Evolutionary conservation across 2,329 filamentous ascomycete species (phyloP).

Genomic region (Talaromyces verruculosus): DNA sequence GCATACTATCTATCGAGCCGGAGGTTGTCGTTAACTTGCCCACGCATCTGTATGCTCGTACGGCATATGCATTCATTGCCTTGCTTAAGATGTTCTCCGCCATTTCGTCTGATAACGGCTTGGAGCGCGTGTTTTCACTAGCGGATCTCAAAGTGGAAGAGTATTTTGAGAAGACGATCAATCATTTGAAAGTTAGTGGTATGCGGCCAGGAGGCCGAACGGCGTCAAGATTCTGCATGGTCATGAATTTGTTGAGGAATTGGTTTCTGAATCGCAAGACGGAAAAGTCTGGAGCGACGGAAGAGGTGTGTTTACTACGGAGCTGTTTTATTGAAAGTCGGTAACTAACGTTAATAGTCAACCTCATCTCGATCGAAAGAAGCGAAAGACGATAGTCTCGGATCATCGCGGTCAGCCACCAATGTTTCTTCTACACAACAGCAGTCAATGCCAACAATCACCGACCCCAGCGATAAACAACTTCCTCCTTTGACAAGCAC

Average conservation of each 20-base stretch:
- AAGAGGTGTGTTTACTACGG: conserved; percentile 16
- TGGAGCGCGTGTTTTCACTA: conserved; percentile 68
- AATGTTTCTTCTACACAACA: neutral
- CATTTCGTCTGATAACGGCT: conserved; percentile 61
- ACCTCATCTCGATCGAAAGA: conserved; percentile 1
- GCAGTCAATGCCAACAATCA: neutral
- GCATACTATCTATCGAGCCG: conserved; percentile 63
- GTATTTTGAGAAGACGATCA: conserved; percentile 69
- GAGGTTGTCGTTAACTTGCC: conserved; percentile 63
- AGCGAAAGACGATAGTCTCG: neutral
- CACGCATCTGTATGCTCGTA: conserved; percentile 69
- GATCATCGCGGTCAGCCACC: neutral
- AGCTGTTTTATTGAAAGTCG: neutral
- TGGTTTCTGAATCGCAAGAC: conserved; percentile 61
- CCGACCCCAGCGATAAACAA: neutral
- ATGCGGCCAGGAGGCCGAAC: conserved; percentile 64
- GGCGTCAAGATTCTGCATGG: conserved; percentile 68
- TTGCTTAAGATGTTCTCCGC: conserved; percentile 73
- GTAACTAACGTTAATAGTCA: neutral
- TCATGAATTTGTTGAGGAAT: conserved; percentile 66
- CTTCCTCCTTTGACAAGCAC: neutral
- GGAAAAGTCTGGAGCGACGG: conserved; percentile 26
- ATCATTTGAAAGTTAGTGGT: conserved; percentile 65
- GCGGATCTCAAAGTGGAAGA: conserved; percentile 64
- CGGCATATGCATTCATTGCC: conserved; percentile 69